Evolutionary conservation across 2,329 filamentous ascomycete genomes (phyloP).

Genomic region (Sporothrix luriei): DNA sequence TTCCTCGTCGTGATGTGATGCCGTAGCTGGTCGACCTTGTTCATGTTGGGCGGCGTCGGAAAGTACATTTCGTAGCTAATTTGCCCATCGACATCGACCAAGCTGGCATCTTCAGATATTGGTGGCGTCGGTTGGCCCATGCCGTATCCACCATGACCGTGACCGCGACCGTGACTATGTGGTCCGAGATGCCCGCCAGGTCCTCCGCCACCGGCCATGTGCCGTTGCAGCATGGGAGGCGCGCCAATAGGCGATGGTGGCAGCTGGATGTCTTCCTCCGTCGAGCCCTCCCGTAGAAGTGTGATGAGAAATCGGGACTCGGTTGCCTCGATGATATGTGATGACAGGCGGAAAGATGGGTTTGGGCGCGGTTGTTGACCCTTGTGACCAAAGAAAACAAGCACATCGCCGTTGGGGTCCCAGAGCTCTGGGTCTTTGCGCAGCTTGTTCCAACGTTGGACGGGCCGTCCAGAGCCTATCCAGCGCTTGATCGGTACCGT

Average conservation of each 20-base stretch:
- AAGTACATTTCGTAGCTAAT: constrained; percentile 67
- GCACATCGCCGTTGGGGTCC: constrained; percentile 63
- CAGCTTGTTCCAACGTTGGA: constrained; percentile 59
- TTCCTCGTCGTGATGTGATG: constrained; percentile 70
- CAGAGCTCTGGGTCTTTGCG: constrained; percentile 63
- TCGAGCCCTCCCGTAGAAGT: constrained; percentile 56
- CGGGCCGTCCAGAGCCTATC: constrained; percentile 54
- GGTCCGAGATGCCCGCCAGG: constrained; percentile 37
- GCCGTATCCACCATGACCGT: constrained; percentile 34
- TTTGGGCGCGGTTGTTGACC: constrained; percentile 50
- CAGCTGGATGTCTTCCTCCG: constrained; percentile 52
- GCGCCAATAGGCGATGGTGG: constrained; percentile 50
- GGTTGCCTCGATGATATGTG: constrained; percentile 61
- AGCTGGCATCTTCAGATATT: constrained; percentile 49
- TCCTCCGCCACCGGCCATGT: constrained; percentile 33
- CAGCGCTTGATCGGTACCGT: constrained; percentile 55
- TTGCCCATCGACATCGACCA: constrained; percentile 54
- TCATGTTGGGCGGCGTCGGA: constrained; percentile 56
- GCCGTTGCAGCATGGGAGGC: constrained; percentile 47
- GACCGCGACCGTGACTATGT: constrained; percentile 34
- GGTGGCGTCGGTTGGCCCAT: constrained; percentile 49
- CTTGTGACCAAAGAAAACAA: constrained; percentile 57
- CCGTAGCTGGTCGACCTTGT: constrained; percentile 53
- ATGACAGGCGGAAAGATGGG: constrained; percentile 60
- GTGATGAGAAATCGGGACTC: constrained; percentile 58